Conservation (phyloP, 1,284 basidiomycete genomes). For the Rhodotorula sp. region DNA sequence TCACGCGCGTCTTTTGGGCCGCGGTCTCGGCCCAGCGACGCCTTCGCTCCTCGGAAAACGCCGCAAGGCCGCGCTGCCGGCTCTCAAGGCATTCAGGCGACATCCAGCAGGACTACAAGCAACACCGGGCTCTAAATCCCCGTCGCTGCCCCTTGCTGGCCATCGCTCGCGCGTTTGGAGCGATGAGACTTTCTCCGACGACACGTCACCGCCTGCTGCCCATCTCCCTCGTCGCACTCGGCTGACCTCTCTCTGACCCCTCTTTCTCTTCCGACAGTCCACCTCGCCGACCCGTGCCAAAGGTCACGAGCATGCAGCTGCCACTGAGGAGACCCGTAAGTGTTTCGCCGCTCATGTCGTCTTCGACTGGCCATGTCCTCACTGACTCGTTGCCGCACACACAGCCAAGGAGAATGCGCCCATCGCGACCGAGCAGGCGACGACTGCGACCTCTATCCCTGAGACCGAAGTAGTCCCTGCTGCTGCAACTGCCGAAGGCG, state of each 20-base stretch:
- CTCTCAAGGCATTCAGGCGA: no score
- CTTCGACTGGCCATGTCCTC: background rate
- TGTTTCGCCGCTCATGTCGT: background rate
- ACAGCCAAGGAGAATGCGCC: conserved; percentile 17
- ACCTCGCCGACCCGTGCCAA: conserved; percentile 19
- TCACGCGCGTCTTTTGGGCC: no score
- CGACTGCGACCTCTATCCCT: no score
- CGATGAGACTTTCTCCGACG: background rate
- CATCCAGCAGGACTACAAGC: no score
- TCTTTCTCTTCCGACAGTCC: background rate
- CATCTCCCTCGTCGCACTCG: background rate
- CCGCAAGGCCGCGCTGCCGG: no score
- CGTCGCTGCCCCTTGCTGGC: no score
- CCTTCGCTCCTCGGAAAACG: no score
- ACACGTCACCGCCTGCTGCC: background rate
- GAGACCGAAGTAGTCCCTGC: background rate
- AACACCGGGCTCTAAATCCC: no score
- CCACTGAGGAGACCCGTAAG: conserved; percentile 16
- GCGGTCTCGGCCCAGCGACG: no score
- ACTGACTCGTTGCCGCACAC: background rate
- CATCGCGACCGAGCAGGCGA: background rate
- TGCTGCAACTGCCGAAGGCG: background rate
- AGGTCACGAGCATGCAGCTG: background rate
- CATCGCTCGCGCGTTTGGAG: no score
- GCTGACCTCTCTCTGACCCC: background rate